Evolutionary conservation across 805 yeast species (phyloP).

Genomic region (Spathaspora girioi): DNA sequence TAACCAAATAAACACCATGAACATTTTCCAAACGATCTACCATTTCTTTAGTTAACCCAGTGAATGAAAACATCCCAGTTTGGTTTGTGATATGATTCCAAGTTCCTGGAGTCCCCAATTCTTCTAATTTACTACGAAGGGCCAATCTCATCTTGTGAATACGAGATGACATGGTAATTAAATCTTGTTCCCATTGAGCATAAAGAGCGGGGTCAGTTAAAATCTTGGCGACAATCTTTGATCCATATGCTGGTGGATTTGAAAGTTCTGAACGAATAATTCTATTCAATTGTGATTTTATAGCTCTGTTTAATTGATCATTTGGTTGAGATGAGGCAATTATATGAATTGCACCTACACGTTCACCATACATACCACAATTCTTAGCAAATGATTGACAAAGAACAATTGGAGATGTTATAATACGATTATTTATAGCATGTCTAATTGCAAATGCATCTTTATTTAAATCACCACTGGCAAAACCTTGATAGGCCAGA

Average conservation of each 20-base stretch:
- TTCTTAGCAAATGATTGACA: constrained; percentile 97
- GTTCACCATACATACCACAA: constrained; percentile 96
- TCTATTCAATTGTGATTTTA: constrained; percentile 71
- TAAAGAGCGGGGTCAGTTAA: constrained; percentile 64
- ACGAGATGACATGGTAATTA: constrained; percentile 82
- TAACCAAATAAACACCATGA: constrained; percentile 78
- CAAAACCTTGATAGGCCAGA: constrained; percentile 96
- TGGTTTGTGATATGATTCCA: constrained; percentile 92
- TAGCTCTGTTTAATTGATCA: constrained; percentile 47
- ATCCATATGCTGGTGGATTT: constrained; percentile 94
- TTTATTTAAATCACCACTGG: constrained; percentile 76
- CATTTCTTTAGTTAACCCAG: constrained; percentile 78
- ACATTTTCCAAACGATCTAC: constrained; percentile 70
- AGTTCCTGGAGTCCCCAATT: constrained; percentile 74
- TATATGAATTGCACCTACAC: constrained; percentile 90
- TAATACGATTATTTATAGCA: constrained; percentile 43
- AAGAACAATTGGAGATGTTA: constrained; percentile 41
- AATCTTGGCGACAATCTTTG: constrained; percentile 79
- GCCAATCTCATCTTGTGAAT: constrained; percentile 74
- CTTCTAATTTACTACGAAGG: constrained; percentile 55
- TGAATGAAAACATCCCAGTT: constrained; percentile 95
- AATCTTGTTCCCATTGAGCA: constrained; percentile 79
- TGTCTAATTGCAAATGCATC: constrained; percentile 82
- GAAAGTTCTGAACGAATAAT: constrained; percentile 83
- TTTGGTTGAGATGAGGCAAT: constrained; percentile 35